These are phyloP conservation scores for Penicillium dipodomyicola DNA, from an alignment of 495 filamentous ascomycete genomes.

Conservation along the genomic window DNA sequence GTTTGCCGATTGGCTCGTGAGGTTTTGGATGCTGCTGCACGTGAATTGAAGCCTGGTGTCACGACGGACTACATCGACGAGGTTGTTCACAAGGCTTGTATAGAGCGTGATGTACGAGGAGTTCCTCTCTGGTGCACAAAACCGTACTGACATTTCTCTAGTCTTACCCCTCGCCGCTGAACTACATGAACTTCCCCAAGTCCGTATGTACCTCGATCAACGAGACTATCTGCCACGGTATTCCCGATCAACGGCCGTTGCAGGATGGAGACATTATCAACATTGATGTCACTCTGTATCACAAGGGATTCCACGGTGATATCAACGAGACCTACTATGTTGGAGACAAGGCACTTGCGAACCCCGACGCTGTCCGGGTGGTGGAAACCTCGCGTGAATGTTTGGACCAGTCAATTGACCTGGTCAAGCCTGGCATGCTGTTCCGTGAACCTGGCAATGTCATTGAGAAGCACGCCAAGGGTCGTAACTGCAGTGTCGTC, in stretches of 20 bases:
- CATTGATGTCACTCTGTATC: conserved; percentile 84
- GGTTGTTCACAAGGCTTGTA: conserved; percentile 90
- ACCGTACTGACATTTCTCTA: conserved; percentile 37
- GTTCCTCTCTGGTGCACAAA: neutral
- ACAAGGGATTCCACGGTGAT: conserved; percentile 84
- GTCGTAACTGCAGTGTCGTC: conserved; percentile 73
- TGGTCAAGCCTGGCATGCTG: conserved; percentile 82
- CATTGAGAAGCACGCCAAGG: conserved; percentile 85
- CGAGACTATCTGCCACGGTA: conserved; percentile 95
- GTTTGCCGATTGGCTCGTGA: conserved; percentile 87
- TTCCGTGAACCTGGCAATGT: conserved; percentile 81
- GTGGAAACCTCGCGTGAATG: conserved; percentile 81
- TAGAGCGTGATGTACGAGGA: conserved; percentile 78
- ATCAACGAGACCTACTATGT: conserved; percentile 93
- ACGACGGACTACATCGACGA: conserved; percentile 97
- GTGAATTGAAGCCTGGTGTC: conserved; percentile 76
- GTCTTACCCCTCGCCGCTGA: conserved; percentile 95
- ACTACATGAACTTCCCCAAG: conserved; percentile 96
- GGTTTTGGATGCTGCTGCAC: conserved; percentile 87
- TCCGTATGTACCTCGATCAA: conserved; percentile 95
- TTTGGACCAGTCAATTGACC: conserved; percentile 74
- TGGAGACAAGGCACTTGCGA: conserved; percentile 68
- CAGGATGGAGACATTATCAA: conserved; percentile 87
- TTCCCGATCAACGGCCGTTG: conserved; percentile 75
- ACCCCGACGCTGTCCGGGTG: conserved; percentile 78